Percentiles rank a stretch among this genome's conserved stretches.
phyloP scores from a whole-genome alignment of 179 eudicot genomes.

The Beta corolliflora region DNA sequence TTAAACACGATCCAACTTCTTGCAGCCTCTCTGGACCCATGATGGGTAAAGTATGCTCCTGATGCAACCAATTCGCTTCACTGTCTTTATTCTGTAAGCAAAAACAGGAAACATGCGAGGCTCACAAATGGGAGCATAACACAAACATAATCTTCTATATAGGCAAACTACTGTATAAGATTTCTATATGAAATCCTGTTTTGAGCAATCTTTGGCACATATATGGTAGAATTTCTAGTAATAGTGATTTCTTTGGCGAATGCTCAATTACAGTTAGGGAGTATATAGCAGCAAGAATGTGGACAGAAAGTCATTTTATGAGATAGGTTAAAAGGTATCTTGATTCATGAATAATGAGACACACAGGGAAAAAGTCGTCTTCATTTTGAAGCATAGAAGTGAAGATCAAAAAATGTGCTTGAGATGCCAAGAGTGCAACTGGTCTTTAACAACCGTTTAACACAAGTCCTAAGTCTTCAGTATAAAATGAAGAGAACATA shows the following conservation, averaged over 20 bases:
- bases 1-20: slow-evolving; percentile 77
- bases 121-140: slow-evolving; percentile 2
- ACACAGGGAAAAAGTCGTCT: background rate
- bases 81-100: slow-evolving; percentile 55
- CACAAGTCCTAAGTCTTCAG: background rate
- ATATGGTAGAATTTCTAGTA: background rate
- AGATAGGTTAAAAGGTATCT: background rate
- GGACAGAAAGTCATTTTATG: background rate
- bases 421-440: background rate
- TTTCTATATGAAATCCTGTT: background rate
- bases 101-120: background rate
- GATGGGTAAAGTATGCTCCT: slow-evolving; percentile 94
- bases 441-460: background rate
- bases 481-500: background rate
- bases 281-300: background rate
- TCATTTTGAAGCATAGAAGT: background rate
- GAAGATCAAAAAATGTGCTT: background rate
- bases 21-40: slow-evolving; percentile 97
- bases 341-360: too few relatives aligned
- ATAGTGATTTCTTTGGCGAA: background rate
- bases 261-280: background rate
- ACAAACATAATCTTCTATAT: background rate
- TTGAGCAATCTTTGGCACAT: background rate
- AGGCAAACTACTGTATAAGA: background rate
- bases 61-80: slow-evolving; percentile 78